phyloP scores from a whole-genome alignment of 2,329 filamentous ascomycete genomes.

The Sporothrix brasiliensis region DNA sequence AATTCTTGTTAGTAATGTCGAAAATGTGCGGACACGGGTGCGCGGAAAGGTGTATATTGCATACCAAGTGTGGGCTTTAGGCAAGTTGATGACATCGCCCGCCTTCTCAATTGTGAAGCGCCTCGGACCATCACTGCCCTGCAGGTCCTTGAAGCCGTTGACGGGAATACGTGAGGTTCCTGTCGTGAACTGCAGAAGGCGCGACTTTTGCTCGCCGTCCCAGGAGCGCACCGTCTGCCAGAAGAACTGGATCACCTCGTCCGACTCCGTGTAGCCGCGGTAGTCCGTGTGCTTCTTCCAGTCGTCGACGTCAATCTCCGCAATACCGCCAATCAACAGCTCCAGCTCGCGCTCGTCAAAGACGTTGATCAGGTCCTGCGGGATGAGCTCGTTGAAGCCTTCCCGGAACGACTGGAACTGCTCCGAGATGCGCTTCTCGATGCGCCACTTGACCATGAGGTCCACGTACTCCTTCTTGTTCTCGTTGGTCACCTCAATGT shows the following conservation, averaged over 20 bases:
- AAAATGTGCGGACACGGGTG: background rate
- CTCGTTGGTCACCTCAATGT: constrained; percentile 96
- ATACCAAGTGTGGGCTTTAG: constrained; percentile 97
- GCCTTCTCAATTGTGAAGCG: constrained; percentile 98
- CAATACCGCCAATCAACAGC: constrained; percentile 94
- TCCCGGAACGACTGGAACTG: constrained; percentile 98
- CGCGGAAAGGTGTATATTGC: constrained; percentile 40
- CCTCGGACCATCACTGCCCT: constrained; percentile 92
- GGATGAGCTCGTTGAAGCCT: constrained; percentile 97
- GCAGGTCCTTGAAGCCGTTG: constrained; percentile 98
- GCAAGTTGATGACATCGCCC: constrained; percentile 84
- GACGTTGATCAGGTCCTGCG: constrained; percentile 93
- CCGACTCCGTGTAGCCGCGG: constrained; percentile 94
- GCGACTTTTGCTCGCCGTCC: constrained; percentile 98
- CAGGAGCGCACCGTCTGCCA: constrained; percentile 96
- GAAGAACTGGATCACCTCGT: constrained; percentile 97
- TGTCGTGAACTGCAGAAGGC: constrained; percentile 93
- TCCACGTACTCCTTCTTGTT: constrained; percentile 99
- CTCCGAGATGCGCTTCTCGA: constrained; percentile 96
- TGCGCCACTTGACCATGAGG: constrained; percentile 98
- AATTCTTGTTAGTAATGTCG: background rate
- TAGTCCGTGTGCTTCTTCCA: constrained; percentile 99
- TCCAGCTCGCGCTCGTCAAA: constrained; percentile 98
- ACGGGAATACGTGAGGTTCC: constrained; percentile 97
- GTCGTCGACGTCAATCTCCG: constrained; percentile 99